These are phyloP conservation scores for Bryopsis sp. DNA, from an alignment of 139 green algal genomes.

Conservation along the genomic window DNA sequence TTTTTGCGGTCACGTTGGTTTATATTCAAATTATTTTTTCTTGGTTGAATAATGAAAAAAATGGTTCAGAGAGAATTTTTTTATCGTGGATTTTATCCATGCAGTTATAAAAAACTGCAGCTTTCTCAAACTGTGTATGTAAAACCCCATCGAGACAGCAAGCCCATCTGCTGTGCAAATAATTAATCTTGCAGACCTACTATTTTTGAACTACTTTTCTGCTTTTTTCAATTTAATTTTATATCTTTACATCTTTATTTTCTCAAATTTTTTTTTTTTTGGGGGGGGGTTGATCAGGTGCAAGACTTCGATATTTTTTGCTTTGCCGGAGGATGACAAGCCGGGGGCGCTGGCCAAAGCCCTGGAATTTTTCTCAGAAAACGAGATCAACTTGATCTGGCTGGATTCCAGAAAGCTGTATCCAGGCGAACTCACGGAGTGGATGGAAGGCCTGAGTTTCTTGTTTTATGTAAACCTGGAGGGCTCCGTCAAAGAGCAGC, in stretches of 20 bases:
- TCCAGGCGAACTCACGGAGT: background rate
- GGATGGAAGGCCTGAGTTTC: background rate
- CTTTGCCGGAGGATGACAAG: background rate
- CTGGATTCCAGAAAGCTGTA: constrained; percentile 15
- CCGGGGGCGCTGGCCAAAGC: constrained; percentile 2
- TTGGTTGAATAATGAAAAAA: background rate
- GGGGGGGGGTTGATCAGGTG: background rate
- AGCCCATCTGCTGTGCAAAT: background rate
- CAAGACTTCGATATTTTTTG: constrained; percentile 16
- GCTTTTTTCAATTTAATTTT: background rate
- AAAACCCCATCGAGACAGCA: no score
- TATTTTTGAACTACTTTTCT: background rate
- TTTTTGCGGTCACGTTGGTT: background rate
- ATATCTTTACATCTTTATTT: background rate
- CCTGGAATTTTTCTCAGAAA: background rate
- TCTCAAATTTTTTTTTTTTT: background rate
- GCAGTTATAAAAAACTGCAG: background rate
- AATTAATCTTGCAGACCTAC: background rate
- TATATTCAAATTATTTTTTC: background rate
- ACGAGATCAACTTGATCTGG: constrained; percentile 13
- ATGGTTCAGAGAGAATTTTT: background rate
- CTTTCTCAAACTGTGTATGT: background rate
- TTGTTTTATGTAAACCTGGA: constrained; percentile 17
- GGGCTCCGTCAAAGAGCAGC: background rate
- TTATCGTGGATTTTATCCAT: background rate